Conservation (phyloP, 768 basidiomycete species). For the Lactifluus rugatus region DNA sequence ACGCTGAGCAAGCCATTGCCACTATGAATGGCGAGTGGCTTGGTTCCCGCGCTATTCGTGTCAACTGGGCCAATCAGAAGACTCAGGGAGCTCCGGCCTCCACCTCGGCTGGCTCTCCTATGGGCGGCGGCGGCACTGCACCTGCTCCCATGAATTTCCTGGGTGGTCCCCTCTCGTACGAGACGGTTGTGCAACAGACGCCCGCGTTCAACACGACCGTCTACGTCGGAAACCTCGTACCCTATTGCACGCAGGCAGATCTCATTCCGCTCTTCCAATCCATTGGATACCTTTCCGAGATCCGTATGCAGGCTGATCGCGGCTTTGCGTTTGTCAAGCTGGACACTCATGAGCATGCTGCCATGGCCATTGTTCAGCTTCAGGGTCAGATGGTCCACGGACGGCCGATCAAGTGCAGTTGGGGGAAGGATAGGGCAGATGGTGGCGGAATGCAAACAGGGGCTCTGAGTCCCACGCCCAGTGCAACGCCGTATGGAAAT, state of each 20-base stretch:
- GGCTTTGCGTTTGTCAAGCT: slow-evolving; percentile 99
- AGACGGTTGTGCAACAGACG: slow-evolving; percentile 88
- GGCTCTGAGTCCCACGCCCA: slow-evolving; percentile 52
- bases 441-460: slow-evolving; percentile 45
- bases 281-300: slow-evolving; percentile 96
- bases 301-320: slow-evolving; percentile 98
- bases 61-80: slow-evolving; percentile 99
- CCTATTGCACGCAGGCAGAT: slow-evolving; percentile 94
- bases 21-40: slow-evolving; percentile 99
- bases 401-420: slow-evolving; percentile 94
- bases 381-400: slow-evolving; percentile 98
- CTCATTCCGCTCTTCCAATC: slow-evolving; percentile 97
- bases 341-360: slow-evolving; percentile 97
- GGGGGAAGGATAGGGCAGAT: slow-evolving; percentile 93
- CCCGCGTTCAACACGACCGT: slow-evolving; percentile 92
- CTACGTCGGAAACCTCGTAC: slow-evolving; percentile 97
- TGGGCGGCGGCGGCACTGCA: slow-evolving; percentile 41
- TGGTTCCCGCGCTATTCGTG: slow-evolving; percentile 93
- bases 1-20: slow-evolving; percentile 97
- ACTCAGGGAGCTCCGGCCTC: slow-evolving; percentile 56
- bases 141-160: slow-evolving; percentile 89
- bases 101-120: slow-evolving; percentile 8
- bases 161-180: slow-evolving; percentile 83
- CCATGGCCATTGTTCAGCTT: slow-evolving; percentile 94
- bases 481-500: slow-evolving; percentile 59